Evolutionary conservation across 2,329 filamentous ascomycete species (phyloP).

Genomic region (Ceratocystis eucalypticola): DNA sequence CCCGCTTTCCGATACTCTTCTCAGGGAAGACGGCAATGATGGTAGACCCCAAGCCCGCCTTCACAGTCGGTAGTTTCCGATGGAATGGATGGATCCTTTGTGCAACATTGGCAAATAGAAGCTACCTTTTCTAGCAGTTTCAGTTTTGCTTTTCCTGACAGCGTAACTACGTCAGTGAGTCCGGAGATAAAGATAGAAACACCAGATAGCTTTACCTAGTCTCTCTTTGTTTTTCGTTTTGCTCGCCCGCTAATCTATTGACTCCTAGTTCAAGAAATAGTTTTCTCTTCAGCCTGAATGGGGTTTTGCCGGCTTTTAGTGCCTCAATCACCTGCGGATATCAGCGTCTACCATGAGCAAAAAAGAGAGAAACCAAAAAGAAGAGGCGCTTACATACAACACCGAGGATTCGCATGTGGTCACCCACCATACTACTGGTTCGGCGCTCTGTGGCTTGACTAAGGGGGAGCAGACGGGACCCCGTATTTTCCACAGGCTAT

Average conservation of each 20-base stretch:
- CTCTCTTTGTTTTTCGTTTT: too few species aligned
- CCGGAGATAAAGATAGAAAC: background rate
- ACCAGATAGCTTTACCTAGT: too few species aligned
- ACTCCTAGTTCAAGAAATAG: too few species aligned
- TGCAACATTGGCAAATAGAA: constrained; percentile 3
- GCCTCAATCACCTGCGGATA: too few species aligned
- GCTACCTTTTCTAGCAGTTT: background rate
- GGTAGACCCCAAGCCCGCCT: background rate
- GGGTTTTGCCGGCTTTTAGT: too few species aligned
- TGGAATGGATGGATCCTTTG: background rate
- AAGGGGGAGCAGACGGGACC: background rate
- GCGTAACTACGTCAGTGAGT: background rate
- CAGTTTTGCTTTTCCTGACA: background rate
- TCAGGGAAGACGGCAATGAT: background rate
- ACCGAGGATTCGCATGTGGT: background rate
- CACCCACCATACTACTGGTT: background rate
- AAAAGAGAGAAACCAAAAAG: background rate
- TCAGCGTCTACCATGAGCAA: too few species aligned
- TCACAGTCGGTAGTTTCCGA: background rate
- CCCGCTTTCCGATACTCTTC: background rate
- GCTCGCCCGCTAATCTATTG: too few species aligned
- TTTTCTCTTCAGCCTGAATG: too few species aligned
- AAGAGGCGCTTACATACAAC: background rate
- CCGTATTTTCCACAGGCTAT: constrained; percentile 4
- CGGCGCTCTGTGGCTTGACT: constrained; percentile 9